Base-by-base conservation (phyloP, 352 stramenopile species). In the Phytophthora pinifolia region DNA sequence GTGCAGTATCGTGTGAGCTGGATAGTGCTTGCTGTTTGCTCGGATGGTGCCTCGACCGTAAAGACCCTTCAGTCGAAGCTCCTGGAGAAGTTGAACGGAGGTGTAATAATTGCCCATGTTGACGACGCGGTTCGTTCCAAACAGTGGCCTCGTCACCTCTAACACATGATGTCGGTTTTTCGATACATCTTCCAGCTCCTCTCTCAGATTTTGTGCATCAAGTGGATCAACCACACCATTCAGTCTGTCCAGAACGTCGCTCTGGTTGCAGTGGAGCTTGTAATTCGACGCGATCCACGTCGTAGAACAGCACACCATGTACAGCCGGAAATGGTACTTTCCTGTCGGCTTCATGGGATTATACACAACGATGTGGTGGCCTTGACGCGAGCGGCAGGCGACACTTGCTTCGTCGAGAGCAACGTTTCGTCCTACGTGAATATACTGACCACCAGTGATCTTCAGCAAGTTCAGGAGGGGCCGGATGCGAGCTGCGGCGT, bases 1-100 rank as follows among this genome's bases (percentile, higher is more conserved):
- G 4, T 32, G 18, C 17, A 17, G 9, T 9, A 45, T 45, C 0
- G 20, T 32, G 20, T 32, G 38, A 32, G 9, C 9, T 15, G 38
- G 38, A 25, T 20, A 45, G 17, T 45, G 4, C 17, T 45, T 45
- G 14, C 18, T 17, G 38, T 45, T 45, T n/a, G 38, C 38, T 20
- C 38, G 20, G 14, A 45, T 33, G 20, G 20, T 45, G 0, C 38
- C 38, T 20, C 38, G 38, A 9, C 9, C 38, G 32, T 45, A 45
- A 10, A 34, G 20, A 46, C 38, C 38, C 20, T 32, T 46, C 9
- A 31, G 13, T 4, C 8, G 38, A 32, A 45, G 20, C 9, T 17
- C 18, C 17, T 33, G 38, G 0, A 34, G 38, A 0, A 46, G 38
- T n/a, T 46, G 38, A 9, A 46, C 38, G 18, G 20, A 46, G 0